A percentile compares a stretch with the other conserved stretches of the same genome.
Conservation (phyloP, 2,329 filamentous ascomycete genomes). For the Emmonsiellopsis sp. region DNA sequence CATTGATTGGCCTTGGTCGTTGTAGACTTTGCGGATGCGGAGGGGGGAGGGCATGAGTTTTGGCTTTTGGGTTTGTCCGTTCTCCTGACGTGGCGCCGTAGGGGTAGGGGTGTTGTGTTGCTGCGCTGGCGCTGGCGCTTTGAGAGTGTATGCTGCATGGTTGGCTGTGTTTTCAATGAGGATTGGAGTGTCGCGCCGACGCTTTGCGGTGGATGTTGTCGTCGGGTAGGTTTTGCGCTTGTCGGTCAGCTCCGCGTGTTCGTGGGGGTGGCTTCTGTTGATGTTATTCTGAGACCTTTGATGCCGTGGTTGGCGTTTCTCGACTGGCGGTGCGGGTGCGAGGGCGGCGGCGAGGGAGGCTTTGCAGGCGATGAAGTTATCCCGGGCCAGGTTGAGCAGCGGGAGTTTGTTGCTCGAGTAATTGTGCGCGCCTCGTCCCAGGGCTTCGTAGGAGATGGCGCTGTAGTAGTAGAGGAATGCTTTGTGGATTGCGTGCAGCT, state of each 20-base stretch:
- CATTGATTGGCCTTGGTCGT: slow-evolving; percentile 1
- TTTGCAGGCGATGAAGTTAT: slow-evolving; percentile 28
- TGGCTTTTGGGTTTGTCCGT: background rate
- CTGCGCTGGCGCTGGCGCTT: background rate
- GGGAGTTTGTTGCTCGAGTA: slow-evolving; percentile 37
- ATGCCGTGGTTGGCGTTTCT: background rate
- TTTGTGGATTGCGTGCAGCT: slow-evolving; percentile 27
- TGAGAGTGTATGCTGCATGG: background rate
- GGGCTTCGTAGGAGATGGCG: slow-evolving; percentile 37
- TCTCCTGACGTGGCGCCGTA: background rate
- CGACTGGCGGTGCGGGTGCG: background rate
- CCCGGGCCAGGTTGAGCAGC: slow-evolving; percentile 31
- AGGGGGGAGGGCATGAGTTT: slow-evolving; percentile 21
- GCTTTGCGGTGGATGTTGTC: background rate
- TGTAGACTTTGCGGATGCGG: slow-evolving; percentile 16
- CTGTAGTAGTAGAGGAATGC: slow-evolving; percentile 40
- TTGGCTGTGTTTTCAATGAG: background rate
- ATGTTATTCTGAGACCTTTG: background rate
- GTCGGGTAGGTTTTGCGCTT: background rate
- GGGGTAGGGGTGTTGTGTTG: background rate
- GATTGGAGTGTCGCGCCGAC: background rate
- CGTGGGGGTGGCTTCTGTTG: background rate
- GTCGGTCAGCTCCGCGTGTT: background rate
- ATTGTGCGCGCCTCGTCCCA: slow-evolving; percentile 39
- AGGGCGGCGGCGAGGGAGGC: slow-evolving; percentile 5